phyloP scores from a whole-genome alignment of 2,329 filamentous ascomycete genomes.

The Cercospora sp. region DNA sequence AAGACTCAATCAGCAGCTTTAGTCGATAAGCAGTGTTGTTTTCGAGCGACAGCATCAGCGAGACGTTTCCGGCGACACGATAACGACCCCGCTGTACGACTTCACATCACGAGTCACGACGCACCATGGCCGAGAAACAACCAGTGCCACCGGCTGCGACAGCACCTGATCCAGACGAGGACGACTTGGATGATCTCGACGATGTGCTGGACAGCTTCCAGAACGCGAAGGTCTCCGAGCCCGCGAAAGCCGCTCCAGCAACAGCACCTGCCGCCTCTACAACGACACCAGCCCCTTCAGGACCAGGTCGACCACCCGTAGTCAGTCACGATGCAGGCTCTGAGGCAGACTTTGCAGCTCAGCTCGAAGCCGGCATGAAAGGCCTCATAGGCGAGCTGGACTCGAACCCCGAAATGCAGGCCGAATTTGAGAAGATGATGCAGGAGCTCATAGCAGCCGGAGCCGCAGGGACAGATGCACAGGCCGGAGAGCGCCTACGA shows the following conservation, averaged over 20 bases:
- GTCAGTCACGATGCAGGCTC: conserved; percentile 34
- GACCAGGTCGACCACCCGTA: conserved; percentile 41
- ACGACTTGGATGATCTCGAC: conserved; percentile 88
- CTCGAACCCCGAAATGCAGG: conserved; percentile 64
- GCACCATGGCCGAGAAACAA: conserved; percentile 35
- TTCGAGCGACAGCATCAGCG: background rate
- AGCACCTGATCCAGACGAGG: conserved; percentile 82
- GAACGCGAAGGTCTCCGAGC: conserved; percentile 57
- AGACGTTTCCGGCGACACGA: background rate
- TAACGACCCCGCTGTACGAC: background rate
- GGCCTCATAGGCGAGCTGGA: conserved; percentile 73
- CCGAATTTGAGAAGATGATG: conserved; percentile 65
- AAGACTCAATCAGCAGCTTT: background rate
- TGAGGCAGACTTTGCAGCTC: conserved; percentile 77
- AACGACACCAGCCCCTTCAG: conserved; percentile 42
- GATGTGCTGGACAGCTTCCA: conserved; percentile 92
- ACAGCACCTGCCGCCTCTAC: conserved; percentile 33
- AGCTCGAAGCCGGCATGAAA: conserved; percentile 89
- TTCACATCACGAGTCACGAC: conserved; percentile 6
- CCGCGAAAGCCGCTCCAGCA: conserved; percentile 28
- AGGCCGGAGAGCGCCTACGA: conserved; percentile 37
- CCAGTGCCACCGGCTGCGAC: conserved; percentile 35
- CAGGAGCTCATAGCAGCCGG: conserved; percentile 56
- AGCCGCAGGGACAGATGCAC: conserved; percentile 39
- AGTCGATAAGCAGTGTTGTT: background rate